Evolutionary conservation across 805 yeast species (phyloP).

Genomic region (Spathaspora sp.): DNA sequence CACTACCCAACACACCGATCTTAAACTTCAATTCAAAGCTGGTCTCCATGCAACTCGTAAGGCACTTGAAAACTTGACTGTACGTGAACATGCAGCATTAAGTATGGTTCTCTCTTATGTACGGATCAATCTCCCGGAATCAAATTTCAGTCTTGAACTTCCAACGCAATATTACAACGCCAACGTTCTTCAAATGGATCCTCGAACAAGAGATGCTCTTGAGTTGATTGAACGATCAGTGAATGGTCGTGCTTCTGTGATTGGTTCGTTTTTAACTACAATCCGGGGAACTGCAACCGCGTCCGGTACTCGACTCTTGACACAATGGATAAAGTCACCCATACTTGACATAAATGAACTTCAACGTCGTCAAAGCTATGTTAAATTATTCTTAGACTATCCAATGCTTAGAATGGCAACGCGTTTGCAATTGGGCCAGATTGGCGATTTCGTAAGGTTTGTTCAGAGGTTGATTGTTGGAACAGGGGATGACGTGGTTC

Average conservation of each 20-base stretch:
- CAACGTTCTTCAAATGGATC: conserved; percentile 70
- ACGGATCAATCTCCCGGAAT: conserved; percentile 67
- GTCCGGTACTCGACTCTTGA: conserved; percentile 76
- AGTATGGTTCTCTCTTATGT: conserved; percentile 61
- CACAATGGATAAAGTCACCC: conserved; percentile 83
- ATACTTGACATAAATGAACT: conserved; percentile 58
- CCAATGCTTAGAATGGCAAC: conserved; percentile 18
- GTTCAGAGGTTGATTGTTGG: conserved; percentile 47
- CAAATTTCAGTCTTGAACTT: conserved; percentile 56
- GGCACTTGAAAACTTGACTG: conserved; percentile 24
- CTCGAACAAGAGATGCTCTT: conserved; percentile 71
- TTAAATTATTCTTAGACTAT: conserved; percentile 25
- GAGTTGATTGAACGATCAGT: conserved; percentile 60
- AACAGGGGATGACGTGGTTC: conserved; percentile 29
- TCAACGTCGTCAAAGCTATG: conserved; percentile 42
- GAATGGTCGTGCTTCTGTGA: conserved; percentile 45
- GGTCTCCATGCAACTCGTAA: conserved; percentile 35
- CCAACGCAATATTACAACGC: conserved; percentile 59
- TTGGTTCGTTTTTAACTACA: conserved; percentile 69
- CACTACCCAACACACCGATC: conserved; percentile 26
- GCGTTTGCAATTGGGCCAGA: conserved; percentile 34
- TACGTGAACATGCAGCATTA: conserved; percentile 58
- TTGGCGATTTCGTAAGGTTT: conserved; percentile 58
- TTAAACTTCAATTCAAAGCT: conserved; percentile 27
- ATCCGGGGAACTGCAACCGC: conserved; percentile 73